Conservation (phyloP, 78 protist species). For the Cavenderia fasciculata region DNA sequence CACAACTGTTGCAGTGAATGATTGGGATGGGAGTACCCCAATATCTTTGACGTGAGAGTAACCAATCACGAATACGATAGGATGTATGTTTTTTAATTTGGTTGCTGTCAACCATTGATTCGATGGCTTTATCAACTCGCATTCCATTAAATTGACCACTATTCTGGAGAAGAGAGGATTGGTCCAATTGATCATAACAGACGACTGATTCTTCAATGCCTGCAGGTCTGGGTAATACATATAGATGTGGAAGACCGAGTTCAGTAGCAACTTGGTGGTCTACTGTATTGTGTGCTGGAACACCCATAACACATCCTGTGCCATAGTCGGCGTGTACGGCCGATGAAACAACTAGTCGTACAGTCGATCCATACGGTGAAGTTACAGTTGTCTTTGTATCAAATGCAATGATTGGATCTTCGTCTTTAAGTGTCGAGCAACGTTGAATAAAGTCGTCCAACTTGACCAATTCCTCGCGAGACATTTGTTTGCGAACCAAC, state of each 20-base stretch:
- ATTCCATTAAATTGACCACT: slow-evolving; percentile 66
- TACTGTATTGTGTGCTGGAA: slow-evolving; percentile 93
- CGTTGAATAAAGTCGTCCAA: neutral
- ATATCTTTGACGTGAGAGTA: slow-evolving; percentile 93
- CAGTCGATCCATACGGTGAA: neutral
- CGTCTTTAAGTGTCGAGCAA: neutral
- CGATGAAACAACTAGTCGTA: slow-evolving; percentile 64
- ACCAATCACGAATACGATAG: slow-evolving; percentile 94
- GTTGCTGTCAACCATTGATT: slow-evolving; percentile 1
- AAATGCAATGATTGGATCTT: slow-evolving; percentile 3
- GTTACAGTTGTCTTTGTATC: neutral
- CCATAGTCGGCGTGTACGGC: slow-evolving; percentile 88
- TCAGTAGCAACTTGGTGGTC: slow-evolving; percentile 88
- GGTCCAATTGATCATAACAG: slow-evolving; percentile 4
- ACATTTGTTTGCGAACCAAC: neutral
- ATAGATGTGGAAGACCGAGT: slow-evolving; percentile 53
- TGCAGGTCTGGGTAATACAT: slow-evolving; percentile 9
- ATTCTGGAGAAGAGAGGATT: slow-evolving; percentile 51
- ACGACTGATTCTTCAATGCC: neutral
- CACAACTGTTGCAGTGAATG: slow-evolving; percentile 82
- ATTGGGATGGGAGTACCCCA: slow-evolving; percentile 97
- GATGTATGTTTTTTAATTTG: neutral
- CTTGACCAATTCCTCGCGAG: neutral
- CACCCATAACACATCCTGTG: slow-evolving; percentile 94
- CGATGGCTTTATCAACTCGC: slow-evolving; percentile 27